Conservation (phyloP, 2,329 filamentous ascomycete species). For the Sclerotinia nivalis region DNA sequence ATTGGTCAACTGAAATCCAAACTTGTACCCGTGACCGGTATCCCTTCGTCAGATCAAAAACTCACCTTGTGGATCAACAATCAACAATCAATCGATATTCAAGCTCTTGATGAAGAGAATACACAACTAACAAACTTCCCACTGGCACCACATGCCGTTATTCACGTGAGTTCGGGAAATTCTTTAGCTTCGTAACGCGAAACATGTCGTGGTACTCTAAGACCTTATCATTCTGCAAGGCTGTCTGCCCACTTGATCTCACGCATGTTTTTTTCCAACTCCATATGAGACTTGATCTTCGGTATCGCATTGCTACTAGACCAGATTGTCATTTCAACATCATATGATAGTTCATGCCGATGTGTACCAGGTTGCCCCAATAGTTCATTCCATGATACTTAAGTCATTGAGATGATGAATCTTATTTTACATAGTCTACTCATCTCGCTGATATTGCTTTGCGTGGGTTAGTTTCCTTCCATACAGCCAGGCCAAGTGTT, state of each 20-base stretch:
- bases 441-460: conserved; percentile 3
- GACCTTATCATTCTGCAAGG: conserved; percentile 24
- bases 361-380: conserved; percentile 19
- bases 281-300: conserved; percentile 16
- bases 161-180: conserved; percentile 66
- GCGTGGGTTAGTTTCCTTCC: conserved; percentile 12
- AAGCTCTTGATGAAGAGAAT: conserved; percentile 71
- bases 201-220: conserved; percentile 25
- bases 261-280: not conserved
- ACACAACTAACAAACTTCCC: conserved; percentile 64
- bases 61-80: conserved; percentile 68
- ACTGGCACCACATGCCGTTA: conserved; percentile 72
- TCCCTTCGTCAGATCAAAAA: conserved; percentile 77
- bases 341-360: conserved; percentile 18
- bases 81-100: conserved; percentile 63
- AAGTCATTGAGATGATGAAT: conserved; percentile 10
- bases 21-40: conserved; percentile 89
- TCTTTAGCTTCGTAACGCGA: conserved; percentile 22
- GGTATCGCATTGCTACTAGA: conserved; percentile 11
- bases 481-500: conserved; percentile 16
- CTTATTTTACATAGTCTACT: not conserved
- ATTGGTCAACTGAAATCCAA: conserved; percentile 81
- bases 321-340: not conserved
- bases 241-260: conserved; percentile 12
- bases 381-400: conserved; percentile 22